Base-by-base conservation (phyloP, 1,139 yeast species). In the Magnusiomyces ingens region DNA sequence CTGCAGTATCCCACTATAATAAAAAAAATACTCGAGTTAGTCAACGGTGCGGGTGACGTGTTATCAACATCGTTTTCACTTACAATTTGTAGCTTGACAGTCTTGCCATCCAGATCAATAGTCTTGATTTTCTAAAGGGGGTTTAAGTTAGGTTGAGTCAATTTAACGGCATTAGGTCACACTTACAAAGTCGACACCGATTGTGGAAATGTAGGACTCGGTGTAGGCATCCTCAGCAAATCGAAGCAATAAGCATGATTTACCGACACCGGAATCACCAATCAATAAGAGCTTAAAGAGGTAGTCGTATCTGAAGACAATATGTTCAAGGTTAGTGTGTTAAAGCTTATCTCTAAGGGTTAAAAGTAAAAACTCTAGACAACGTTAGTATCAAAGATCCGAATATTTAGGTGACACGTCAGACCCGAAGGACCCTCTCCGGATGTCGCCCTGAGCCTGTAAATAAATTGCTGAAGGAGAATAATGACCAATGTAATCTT, bases 211-310 rank as follows among this genome's bases (percentile, higher is more conserved):
- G 75, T 93, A 93, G 67, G 94, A 96, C 65, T 93, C 96, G 43
- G 97, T 91, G 74, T 91, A 93, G 48, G 97, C 90, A 74, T 93
- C 96, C 71, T 93, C 99, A 53, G 98, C 96, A 70, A 93, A 93
- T 73, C 99, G 84, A 67, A 93, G 79, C 68, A 93, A 78, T 68
- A 93, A 77, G 77, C 98, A 93, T 12, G 98, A 90, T 71, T 93
- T 93, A 60, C 99, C 99, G 50, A 93, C 99, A 63, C 99, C 99
- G 53, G 98, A 91, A 74, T 93, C 97, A 57, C 99, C 98, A 66
- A 93, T 93, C 74, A 91, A 82, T 68, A 91, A 78, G 64, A 91
- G 81, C 74, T 93, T 93, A 77, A 93, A 93, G 68, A 93, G 81
- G 71, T 89, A 93, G 74, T 93, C 99, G 97, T 91, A 93, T 74